Evolutionary conservation across 2,329 filamentous ascomycete genomes (phyloP).

Genomic region (Colletotrichum sp.): DNA sequence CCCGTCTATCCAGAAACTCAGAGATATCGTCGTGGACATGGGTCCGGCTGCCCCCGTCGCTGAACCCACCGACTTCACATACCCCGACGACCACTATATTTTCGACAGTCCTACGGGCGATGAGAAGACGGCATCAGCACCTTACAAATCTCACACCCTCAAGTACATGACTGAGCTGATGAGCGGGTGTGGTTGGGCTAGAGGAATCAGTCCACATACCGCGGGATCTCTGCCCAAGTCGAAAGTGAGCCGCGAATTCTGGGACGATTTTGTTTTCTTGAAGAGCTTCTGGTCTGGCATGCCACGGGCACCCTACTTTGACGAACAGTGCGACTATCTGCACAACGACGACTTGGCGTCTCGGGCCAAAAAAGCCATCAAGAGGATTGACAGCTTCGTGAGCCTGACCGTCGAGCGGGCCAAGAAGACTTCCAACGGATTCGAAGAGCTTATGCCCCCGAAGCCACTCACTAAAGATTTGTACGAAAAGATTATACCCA

Average conservation of each 20-base stretch:
- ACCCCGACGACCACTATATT: constrained; percentile 4
- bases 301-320: not conserved
- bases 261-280: not conserved
- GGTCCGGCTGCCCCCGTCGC: not conserved
- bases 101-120: not conserved
- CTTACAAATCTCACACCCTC: not conserved
- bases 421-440: not conserved
- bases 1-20: not conserved
- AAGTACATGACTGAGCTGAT: constrained; percentile 7
- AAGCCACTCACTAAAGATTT: not conserved
- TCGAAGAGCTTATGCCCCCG: not conserved
- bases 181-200: not conserved
- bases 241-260: not conserved
- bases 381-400: not conserved
- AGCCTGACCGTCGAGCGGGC: not conserved
- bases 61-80: not conserved
- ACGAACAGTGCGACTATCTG: constrained; percentile 2
- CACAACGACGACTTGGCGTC: not conserved
- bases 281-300: not conserved
- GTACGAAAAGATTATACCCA: not conserved
- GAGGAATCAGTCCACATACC: not conserved
- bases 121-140: not conserved
- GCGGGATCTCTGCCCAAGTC: not conserved
- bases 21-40: not conserved
- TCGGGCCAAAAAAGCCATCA: not conserved